Conservation (phyloP, 306 rosid genomes). For the Malus fusca region DNA sequence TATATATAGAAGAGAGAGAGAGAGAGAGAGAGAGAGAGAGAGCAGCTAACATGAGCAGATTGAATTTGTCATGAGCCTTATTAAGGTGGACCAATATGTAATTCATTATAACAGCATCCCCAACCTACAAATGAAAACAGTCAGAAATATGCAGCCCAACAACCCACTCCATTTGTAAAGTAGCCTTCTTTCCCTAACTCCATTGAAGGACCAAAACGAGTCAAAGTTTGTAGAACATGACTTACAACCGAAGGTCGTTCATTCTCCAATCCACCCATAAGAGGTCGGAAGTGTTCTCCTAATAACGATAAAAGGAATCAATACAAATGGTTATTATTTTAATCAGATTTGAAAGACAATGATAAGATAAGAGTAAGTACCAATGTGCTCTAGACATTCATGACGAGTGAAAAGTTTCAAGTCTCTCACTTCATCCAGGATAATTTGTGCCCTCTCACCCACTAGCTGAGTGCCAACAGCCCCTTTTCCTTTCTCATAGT, state of each 20-base stretch:
- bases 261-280: slow-evolving; percentile 45
- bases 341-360: neutral
- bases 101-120: slow-evolving; percentile 57
- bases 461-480: slow-evolving; percentile 80
- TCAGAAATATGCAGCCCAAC: neutral
- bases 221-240: slow-evolving; percentile 8
- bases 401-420: slow-evolving; percentile 35
- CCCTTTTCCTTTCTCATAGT: slow-evolving; percentile 62
- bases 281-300: slow-evolving; percentile 74
- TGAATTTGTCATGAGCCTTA: slow-evolving; percentile 69
- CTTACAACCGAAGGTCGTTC: slow-evolving; percentile 56
- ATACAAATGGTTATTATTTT: neutral
- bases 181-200: neutral
- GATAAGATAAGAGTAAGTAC: slow-evolving; percentile 34
- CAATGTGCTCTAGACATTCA: slow-evolving; percentile 75
- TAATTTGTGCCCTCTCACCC: slow-evolving; percentile 79
- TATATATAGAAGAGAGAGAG: slow-evolving; percentile 1
- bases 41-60: slow-evolving; percentile 74
- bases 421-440: slow-evolving; percentile 71
- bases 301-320: slow-evolving; percentile 25
- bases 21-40: slow-evolving; percentile 3
- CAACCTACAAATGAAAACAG: slow-evolving; percentile 45
- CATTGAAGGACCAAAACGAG: neutral
- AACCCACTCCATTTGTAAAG: neutral
- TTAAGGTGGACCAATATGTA: slow-evolving; percentile 84